phyloP scores from a whole-genome alignment of 345 rosid genomes.

The Kandelia obovata region DNA sequence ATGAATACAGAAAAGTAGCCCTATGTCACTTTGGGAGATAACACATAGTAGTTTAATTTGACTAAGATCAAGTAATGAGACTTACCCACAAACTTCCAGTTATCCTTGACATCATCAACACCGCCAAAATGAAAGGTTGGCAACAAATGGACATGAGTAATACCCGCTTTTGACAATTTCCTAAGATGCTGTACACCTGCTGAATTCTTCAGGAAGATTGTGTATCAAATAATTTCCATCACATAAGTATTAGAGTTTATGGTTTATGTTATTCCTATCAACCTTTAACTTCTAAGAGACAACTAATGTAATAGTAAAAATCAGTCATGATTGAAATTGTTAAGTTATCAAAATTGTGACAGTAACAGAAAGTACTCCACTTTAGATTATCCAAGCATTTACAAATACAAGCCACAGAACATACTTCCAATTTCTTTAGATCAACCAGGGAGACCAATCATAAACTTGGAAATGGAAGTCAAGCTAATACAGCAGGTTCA shows the following conservation, averaged over 20 bases:
- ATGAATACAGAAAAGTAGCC: background rate
- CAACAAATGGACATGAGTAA: slow-evolving; percentile 84
- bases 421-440: background rate
- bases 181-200: slow-evolving; percentile 73
- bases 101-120: slow-evolving; percentile 77
- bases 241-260: background rate
- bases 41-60: background rate
- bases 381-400: background rate
- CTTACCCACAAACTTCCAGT: slow-evolving; percentile 81
- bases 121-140: slow-evolving; percentile 86
- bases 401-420: background rate
- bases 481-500: slow-evolving; percentile 1
- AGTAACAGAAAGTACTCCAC: background rate
- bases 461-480: background rate
- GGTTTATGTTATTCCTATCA: background rate
- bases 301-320: background rate
- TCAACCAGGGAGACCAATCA: background rate
- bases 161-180: slow-evolving; percentile 80
- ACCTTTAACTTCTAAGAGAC: background rate
- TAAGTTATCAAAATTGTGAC: background rate
- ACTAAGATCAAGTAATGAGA: background rate
- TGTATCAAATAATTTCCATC: slow-evolving; percentile 10
- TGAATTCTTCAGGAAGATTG: slow-evolving; percentile 55
- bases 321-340: background rate
- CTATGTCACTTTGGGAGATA: background rate